Evolutionary conservation across 2,329 filamentous ascomycete species (phyloP).

Genomic region (Colletotrichum agaves): DNA sequence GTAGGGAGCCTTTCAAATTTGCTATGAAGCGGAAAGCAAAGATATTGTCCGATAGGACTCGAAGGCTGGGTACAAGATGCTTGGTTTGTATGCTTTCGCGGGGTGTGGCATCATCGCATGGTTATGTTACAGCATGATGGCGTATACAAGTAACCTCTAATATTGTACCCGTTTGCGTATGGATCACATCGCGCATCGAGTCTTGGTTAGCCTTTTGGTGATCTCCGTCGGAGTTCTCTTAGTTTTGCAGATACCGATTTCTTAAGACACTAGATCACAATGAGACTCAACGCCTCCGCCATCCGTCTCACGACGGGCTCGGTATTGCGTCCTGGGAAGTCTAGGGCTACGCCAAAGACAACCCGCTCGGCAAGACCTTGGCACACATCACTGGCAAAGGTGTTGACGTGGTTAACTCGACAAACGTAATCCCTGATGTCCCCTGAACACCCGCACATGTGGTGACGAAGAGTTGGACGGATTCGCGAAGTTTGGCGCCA

Average conservation of each 20-base stretch:
- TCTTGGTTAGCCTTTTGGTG: no score
- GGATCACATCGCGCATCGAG: neutral
- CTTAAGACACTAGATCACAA: neutral
- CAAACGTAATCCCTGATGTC: slow-evolving; percentile 61
- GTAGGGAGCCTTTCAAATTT: slow-evolving; percentile 9
- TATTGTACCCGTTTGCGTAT: neutral
- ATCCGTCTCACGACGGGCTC: slow-evolving; percentile 39
- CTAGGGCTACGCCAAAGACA: slow-evolving; percentile 43
- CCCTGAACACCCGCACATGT: slow-evolving; percentile 62
- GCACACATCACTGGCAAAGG: slow-evolving; percentile 51
- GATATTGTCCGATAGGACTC: neutral
- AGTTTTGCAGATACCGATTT: no score
- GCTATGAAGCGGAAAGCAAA: neutral
- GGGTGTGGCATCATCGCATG: neutral
- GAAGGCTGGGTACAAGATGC: neutral
- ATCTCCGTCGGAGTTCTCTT: no score
- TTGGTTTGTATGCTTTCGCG: neutral
- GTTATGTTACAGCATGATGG: neutral
- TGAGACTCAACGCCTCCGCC: slow-evolving; percentile 29
- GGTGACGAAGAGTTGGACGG: slow-evolving; percentile 66
- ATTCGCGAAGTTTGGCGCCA: slow-evolving; percentile 63
- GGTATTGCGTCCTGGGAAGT: slow-evolving; percentile 42
- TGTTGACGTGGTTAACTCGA: slow-evolving; percentile 47
- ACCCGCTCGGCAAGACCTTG: slow-evolving; percentile 47
- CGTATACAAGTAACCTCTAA: slow-evolving; percentile 8